Evolutionary conservation across 1,139 yeast genomes (phyloP).

Genomic region (Suhomyces maxii): DNA sequence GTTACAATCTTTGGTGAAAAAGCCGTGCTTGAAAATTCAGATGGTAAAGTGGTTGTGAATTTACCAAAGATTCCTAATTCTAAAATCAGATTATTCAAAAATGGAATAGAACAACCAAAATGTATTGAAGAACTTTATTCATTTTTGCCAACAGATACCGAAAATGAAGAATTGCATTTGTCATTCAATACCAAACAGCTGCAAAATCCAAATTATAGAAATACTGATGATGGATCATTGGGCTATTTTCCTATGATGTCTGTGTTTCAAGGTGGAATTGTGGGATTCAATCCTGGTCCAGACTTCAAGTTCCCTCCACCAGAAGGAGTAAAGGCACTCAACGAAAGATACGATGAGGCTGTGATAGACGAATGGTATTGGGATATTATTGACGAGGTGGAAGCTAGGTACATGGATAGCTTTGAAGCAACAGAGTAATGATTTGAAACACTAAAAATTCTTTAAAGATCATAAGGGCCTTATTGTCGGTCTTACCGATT

Average conservation of each 20-base stretch:
- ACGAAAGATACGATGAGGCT: constrained; percentile 64
- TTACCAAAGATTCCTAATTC: constrained; percentile 56
- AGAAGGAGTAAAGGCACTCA: constrained; percentile 46
- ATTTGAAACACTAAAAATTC: neutral
- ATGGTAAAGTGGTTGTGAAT: constrained; percentile 18
- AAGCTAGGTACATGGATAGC: constrained; percentile 58
- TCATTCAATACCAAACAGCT: constrained; percentile 43
- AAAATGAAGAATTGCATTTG: constrained; percentile 26
- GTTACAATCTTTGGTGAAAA: constrained; percentile 69
- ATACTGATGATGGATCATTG: constrained; percentile 74
- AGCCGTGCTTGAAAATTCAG: constrained; percentile 41
- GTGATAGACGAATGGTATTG: constrained; percentile 80
- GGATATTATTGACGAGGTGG: constrained; percentile 86
- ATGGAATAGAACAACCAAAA: constrained; percentile 67
- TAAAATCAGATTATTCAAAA: constrained; percentile 65
- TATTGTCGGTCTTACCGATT: too few relatives aligned
- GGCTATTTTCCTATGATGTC: constrained; percentile 94
- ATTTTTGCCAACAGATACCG: constrained; percentile 60
- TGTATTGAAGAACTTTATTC: constrained; percentile 71
- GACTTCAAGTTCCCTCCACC: constrained; percentile 52
- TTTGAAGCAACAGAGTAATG: constrained; percentile 24
- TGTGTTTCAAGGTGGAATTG: constrained; percentile 78
- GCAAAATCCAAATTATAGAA: constrained; percentile 48
- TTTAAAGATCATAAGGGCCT: too few relatives aligned
- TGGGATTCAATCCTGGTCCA: constrained; percentile 69